phyloP scores from a whole-genome alignment of 73 alveolate species.

The Paramecium tetraurelia region DNA sequence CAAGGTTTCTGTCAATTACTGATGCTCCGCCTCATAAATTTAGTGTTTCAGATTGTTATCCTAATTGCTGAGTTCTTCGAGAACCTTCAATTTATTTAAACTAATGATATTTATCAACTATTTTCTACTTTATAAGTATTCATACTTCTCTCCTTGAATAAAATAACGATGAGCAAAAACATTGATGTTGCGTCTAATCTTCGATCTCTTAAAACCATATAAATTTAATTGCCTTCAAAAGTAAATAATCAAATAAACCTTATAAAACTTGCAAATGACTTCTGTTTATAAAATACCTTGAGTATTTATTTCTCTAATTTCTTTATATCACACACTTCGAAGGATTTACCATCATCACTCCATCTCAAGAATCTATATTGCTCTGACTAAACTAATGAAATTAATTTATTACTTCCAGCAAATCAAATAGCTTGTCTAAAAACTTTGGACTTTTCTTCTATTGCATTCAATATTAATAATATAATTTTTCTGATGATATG shows the following conservation, averaged over 20 bases:
- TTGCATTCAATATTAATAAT: background rate
- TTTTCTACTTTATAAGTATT: background rate
- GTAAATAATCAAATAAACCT: background rate
- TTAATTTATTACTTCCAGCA: background rate
- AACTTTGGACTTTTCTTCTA: conserved; percentile 30
- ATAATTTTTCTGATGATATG: background rate
- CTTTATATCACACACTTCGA: background rate
- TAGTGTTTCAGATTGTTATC: background rate
- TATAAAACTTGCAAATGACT: conserved; percentile 22
- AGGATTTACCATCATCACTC: conserved; percentile 3
- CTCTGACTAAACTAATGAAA: background rate
- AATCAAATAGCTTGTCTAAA: background rate
- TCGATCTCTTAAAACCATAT: conserved; percentile 37
- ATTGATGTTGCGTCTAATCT: background rate
- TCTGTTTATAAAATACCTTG: background rate
- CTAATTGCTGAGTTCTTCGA: background rate
- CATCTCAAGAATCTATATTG: background rate
- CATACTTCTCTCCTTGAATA: conserved; percentile 17
- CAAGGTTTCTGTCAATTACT: background rate
- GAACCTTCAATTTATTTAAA: background rate
- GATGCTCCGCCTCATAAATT: background rate
- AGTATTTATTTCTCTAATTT: background rate
- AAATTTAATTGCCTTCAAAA: conserved; percentile 15
- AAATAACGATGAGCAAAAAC: background rate
- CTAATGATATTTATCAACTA: background rate